A percentile compares a stretch with the other conserved stretches of the same genome.
Conservation (phyloP, 805 yeast species). For the Ogataea neopini region DNA sequence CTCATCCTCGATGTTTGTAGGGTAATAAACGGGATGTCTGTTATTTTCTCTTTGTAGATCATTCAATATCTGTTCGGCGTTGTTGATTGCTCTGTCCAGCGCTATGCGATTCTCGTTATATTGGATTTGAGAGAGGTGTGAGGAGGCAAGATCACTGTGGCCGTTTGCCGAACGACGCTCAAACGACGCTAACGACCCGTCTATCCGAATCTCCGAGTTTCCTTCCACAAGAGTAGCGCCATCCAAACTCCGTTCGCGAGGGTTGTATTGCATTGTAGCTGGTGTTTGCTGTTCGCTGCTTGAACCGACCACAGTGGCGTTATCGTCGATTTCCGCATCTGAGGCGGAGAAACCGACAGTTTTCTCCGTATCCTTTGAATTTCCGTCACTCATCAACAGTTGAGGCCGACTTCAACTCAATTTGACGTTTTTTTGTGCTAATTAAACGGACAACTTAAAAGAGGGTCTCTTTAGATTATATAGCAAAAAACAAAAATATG, state of each 20-base stretch:
- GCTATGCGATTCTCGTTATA: conserved; percentile 73
- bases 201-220: conserved; percentile 9
- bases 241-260: conserved; percentile 26
- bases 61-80: conserved; percentile 49
- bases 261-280: conserved; percentile 23
- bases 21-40: conserved; percentile 62
- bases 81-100: conserved; percentile 60
- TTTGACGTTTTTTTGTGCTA: background rate
- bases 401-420: background rate
- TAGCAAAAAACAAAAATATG: background rate
- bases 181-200: conserved; percentile 17
- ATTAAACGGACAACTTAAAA: background rate
- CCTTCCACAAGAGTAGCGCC: conserved; percentile 33
- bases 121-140: conserved; percentile 70
- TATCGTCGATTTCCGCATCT: conserved; percentile 19
- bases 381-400: conserved; percentile 9
- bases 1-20: conserved; percentile 42
- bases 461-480: background rate
- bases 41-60: conserved; percentile 58
- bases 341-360: background rate
- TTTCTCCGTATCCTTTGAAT: background rate
- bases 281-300: conserved; percentile 15
- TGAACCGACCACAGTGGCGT: conserved; percentile 26
- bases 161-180: conserved; percentile 4
- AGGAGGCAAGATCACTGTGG: conserved; percentile 30